phyloP scores from a whole-genome alignment of 495 filamentous ascomycete species.

The Aspergillus olivimuriae region DNA sequence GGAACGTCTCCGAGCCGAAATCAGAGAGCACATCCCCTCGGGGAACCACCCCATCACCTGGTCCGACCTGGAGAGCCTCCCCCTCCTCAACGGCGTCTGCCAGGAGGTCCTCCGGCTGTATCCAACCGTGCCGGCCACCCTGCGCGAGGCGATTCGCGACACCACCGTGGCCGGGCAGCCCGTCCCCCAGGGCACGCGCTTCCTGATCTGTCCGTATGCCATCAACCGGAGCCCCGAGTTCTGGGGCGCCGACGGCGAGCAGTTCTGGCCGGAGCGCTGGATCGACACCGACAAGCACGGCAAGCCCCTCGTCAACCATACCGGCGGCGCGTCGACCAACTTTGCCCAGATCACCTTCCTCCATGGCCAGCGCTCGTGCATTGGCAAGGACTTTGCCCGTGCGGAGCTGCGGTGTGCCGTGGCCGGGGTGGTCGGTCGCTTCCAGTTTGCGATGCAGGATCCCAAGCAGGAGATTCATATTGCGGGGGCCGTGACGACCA shows the following conservation, averaged over 20 bases:
- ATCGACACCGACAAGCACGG: conserved; percentile 34
- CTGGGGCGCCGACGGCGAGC: conserved; percentile 36
- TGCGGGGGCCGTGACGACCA: conserved; percentile 57
- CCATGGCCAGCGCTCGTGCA: conserved; percentile 43
- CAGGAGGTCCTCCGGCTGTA: conserved; percentile 44
- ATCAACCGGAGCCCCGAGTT: conserved; percentile 34
- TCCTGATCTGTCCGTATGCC: conserved; percentile 39
- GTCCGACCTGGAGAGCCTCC: conserved; percentile 41
- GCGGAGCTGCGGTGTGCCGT: conserved; percentile 33
- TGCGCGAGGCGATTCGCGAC: conserved; percentile 41
- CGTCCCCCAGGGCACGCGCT: conserved; percentile 37
- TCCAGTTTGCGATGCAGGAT: conserved; percentile 51
- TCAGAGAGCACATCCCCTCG: conserved; percentile 35
- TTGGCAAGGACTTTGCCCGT: conserved; percentile 45
- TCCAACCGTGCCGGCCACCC: conserved; percentile 44
- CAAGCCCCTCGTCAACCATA: conserved; percentile 21
- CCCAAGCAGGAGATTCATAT: conserved; percentile 53
- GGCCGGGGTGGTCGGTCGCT: conserved; percentile 31
- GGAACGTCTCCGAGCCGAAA: conserved; percentile 39
- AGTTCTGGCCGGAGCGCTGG: conserved; percentile 45
- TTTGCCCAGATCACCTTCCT: conserved; percentile 44
- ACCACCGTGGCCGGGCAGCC: conserved; percentile 38
- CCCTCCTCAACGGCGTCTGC: conserved; percentile 47
- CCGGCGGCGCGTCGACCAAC: conserved; percentile 38
- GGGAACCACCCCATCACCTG: conserved; percentile 20